phyloP scores from a whole-genome alignment of 2,329 filamentous ascomycete genomes.

The Aspergillus udagawae region DNA sequence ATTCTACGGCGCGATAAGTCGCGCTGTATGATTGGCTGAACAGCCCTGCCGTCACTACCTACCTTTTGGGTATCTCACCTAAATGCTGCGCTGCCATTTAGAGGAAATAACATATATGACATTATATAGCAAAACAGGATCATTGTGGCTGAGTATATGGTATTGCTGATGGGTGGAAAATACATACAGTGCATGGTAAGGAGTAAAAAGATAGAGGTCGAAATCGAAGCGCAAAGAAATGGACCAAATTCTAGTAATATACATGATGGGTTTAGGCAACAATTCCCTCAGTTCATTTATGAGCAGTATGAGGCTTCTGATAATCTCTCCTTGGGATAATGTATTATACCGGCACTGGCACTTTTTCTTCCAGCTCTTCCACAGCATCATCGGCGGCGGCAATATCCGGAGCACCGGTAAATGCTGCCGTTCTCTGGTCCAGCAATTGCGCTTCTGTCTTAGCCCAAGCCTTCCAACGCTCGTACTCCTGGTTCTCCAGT shows the following conservation, averaged over 20 bases:
- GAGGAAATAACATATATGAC: neutral
- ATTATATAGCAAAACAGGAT: neutral
- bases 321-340: neutral
- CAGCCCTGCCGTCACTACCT: too few species aligned
- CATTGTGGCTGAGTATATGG: neutral
- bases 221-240: neutral
- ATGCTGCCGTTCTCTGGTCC: conserved; percentile 46
- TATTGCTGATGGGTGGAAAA: neutral
- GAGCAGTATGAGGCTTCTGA: neutral
- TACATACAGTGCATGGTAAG: neutral
- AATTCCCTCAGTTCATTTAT: neutral
- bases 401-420: conserved; percentile 37
- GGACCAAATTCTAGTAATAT: neutral
- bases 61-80: neutral
- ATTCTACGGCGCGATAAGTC: neutral
- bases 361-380: conserved; percentile 13
- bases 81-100: neutral
- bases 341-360: conserved; percentile 1
- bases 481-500: conserved; percentile 74
- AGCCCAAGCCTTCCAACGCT: conserved; percentile 84
- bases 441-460: conserved; percentile 47
- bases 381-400: conserved; percentile 32
- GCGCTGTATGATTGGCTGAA: neutral
- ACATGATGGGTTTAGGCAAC: neutral
- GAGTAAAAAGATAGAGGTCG: neutral